Conservation (phyloP, 768 basidiomycete genomes). For the Collybia mongolica region DNA sequence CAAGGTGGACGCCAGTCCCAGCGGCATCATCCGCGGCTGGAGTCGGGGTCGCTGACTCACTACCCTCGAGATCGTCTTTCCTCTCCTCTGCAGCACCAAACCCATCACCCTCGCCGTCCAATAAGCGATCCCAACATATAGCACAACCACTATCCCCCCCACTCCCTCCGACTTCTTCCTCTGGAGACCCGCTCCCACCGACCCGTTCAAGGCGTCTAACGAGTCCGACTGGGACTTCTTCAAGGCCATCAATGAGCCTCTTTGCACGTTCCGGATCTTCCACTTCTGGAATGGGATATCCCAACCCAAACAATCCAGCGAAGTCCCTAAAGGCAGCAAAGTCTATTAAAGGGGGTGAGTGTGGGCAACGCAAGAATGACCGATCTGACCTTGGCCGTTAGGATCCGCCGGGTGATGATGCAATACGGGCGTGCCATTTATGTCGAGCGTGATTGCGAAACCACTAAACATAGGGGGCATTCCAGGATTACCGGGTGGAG, state of each 20-base stretch:
- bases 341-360: constrained; percentile 1
- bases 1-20: constrained; percentile 2
- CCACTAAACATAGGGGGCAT: constrained; percentile 8
- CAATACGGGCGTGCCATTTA: constrained; percentile 14
- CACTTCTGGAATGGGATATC: constrained; percentile 30
- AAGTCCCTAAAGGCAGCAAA: constrained; percentile 17
- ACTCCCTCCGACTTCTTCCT: constrained; percentile 25
- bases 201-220: constrained; percentile 63
- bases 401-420: constrained; percentile 9
- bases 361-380: not conserved
- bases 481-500: not conserved
- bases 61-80: constrained; percentile 11
- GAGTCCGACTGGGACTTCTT: constrained; percentile 65
- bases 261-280: constrained; percentile 72
- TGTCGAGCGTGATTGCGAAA: constrained; percentile 20
- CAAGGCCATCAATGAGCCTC: constrained; percentile 59
- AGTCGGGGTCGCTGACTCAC: not conserved
- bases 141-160: constrained; percentile 56
- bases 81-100: constrained; percentile 20
- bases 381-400: constrained; percentile 3
- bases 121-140: constrained; percentile 72
- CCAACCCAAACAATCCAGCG: constrained; percentile 18
- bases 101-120: constrained; percentile 43
- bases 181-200: constrained; percentile 28
- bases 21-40: not conserved